These are phyloP conservation scores for Trichoderma semiorbis DNA, from an alignment of 2,329 filamentous ascomycete species.

Conservation along the genomic window DNA sequence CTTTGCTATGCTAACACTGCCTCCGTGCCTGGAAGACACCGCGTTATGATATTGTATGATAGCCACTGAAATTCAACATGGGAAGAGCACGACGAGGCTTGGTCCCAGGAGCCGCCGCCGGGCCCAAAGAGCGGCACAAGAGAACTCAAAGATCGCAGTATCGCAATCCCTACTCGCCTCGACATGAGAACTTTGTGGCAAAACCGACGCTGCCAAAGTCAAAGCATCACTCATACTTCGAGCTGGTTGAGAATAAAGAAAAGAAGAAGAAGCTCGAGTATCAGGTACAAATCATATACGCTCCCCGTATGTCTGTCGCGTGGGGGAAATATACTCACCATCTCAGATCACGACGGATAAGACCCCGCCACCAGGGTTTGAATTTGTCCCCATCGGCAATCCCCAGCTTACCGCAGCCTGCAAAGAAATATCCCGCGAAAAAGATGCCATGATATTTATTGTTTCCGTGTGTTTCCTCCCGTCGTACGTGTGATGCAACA, in stretches of 20 bases:
- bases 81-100: conserved; percentile 36
- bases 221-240: conserved; percentile 61
- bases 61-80: conserved; percentile 28
- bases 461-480: conserved; percentile 52
- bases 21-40: background rate
- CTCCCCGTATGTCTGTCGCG: background rate
- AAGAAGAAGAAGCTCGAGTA: conserved; percentile 63
- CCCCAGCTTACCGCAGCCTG: conserved; percentile 57
- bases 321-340: conserved; percentile 27
- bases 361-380: conserved; percentile 57
- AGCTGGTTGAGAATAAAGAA: conserved; percentile 61
- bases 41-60: conserved; percentile 3
- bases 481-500: background rate
- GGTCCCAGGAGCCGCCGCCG: conserved; percentile 29
- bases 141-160: conserved; percentile 32
- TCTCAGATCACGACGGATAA: conserved; percentile 50
- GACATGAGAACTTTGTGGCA: conserved; percentile 33
- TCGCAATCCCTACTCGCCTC: conserved; percentile 34
- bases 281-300: conserved; percentile 42
- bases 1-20: background rate
- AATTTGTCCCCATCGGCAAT: conserved; percentile 61
- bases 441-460: conserved; percentile 62
- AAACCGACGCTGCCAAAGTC: conserved; percentile 42
- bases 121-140: conserved; percentile 37
- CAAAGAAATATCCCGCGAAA: conserved; percentile 62